Evolutionary conservation across 2,329 filamentous ascomycete genomes (phyloP).

Genomic region (Diplocarpon rosae): DNA sequence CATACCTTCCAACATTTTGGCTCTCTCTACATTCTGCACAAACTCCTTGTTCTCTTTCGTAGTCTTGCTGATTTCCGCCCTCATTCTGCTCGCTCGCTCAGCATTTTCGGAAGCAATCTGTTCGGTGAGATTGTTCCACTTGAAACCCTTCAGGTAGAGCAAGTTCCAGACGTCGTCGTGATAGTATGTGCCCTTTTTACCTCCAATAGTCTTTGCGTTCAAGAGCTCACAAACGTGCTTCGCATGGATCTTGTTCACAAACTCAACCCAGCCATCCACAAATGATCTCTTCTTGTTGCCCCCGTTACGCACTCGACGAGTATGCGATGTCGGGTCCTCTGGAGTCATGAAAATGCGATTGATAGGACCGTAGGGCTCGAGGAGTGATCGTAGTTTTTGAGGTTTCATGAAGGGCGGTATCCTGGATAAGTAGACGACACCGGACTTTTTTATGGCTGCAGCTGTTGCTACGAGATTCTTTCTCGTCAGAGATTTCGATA

Average conservation of each 20-base stretch:
- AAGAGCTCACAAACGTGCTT: slow-evolving; percentile 66
- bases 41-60: slow-evolving; percentile 75
- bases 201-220: slow-evolving; percentile 68
- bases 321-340: slow-evolving; percentile 57
- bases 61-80: slow-evolving; percentile 65
- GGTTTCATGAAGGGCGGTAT: slow-evolving; percentile 87
- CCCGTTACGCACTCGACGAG: slow-evolving; percentile 56
- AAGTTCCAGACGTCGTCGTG: slow-evolving; percentile 82
- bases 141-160: slow-evolving; percentile 72
- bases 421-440: slow-evolving; percentile 73
- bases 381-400: slow-evolving; percentile 60
- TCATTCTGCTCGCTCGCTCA: slow-evolving; percentile 62
- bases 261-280: slow-evolving; percentile 82
- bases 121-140: slow-evolving; percentile 65
- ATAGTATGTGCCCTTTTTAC: slow-evolving; percentile 75
- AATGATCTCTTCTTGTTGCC: slow-evolving; percentile 79
- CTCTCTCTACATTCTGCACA: slow-evolving; percentile 65
- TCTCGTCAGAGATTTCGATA: slow-evolving; percentile 46
- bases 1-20: slow-evolving; percentile 70
- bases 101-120: slow-evolving; percentile 76
- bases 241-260: slow-evolving; percentile 62
- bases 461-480: slow-evolving; percentile 58
- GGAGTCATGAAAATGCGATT: slow-evolving; percentile 72
- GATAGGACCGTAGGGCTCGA: slow-evolving; percentile 64
- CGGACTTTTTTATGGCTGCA: slow-evolving; percentile 58